phyloP scores from a whole-genome alignment of 352 stramenopile species.

The Phytophthora podocarpi region DNA sequence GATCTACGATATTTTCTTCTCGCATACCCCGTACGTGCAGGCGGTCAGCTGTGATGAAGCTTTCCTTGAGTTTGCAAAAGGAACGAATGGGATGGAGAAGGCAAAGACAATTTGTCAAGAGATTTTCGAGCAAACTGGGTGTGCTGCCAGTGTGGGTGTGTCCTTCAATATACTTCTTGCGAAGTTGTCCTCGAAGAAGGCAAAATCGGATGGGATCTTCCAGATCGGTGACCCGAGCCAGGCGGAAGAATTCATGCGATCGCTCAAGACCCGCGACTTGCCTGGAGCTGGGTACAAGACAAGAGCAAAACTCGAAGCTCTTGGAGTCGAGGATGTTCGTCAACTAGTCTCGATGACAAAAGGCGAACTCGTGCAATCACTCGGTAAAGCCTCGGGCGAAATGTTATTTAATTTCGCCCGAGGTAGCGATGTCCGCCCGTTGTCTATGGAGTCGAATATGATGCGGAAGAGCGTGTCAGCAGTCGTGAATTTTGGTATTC shows the following conservation, averaged over 20 bases:
- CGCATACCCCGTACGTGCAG: constrained; percentile 88
- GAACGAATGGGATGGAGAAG: constrained; percentile 70
- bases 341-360: constrained; percentile 67
- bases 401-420: constrained; percentile 80
- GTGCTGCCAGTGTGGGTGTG: constrained; percentile 93
- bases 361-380: constrained; percentile 51
- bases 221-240: constrained; percentile 49
- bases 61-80: constrained; percentile 88
- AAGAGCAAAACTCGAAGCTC: constrained; percentile 67
- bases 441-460: constrained; percentile 75
- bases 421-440: constrained; percentile 70
- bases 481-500: constrained; percentile 93
- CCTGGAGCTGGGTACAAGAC: constrained; percentile 81
- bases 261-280: constrained; percentile 72
- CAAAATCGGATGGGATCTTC: constrained; percentile 92
- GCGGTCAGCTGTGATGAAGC: constrained; percentile 97
- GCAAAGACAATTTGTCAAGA: constrained; percentile 65
- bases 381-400: constrained; percentile 74
- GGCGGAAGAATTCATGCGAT: constrained; percentile 68
- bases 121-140: constrained; percentile 86
- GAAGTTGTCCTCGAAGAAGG: constrained; percentile 92
- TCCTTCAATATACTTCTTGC: constrained; percentile 94
- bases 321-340: constrained; percentile 63
- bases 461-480: constrained; percentile 90
- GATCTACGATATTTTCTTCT: constrained; percentile 93